phyloP scores from a whole-genome alignment of 306 rosid genomes.

The Lathyrus aphaca region DNA sequence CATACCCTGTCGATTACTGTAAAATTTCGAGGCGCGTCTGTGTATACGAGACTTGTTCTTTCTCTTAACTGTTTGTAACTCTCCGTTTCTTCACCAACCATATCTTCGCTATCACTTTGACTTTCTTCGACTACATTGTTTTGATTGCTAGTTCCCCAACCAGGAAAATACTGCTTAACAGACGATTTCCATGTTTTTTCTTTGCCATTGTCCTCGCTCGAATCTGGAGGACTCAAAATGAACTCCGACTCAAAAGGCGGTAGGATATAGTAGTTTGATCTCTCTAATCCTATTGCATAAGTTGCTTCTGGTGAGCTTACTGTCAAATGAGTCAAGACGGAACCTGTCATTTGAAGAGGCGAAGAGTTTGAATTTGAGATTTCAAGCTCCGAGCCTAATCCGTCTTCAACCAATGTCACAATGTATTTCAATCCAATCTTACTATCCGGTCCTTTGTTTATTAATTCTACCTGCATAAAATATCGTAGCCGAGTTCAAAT shows the following conservation, averaged over 20 bases:
- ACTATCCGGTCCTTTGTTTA: conserved; percentile 48
- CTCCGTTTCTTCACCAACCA: conserved; percentile 64
- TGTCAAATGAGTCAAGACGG: conserved; percentile 71
- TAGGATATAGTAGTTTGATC: conserved; percentile 56
- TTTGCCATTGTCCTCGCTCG: conserved; percentile 37
- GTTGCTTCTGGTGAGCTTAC: conserved; percentile 91
- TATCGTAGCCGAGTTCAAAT: neutral
- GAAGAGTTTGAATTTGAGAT: conserved; percentile 57
- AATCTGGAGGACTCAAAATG: conserved; percentile 58
- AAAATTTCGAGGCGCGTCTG: conserved; percentile 68
- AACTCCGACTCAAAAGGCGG: conserved; percentile 60
- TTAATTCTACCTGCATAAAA: conserved; percentile 68
- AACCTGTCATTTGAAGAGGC: conserved; percentile 63
- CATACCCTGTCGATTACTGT: conserved; percentile 83
- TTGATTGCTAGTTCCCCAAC: conserved; percentile 43
- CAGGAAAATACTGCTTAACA: conserved; percentile 40
- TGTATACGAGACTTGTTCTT: conserved; percentile 63
- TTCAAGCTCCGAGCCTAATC: conserved; percentile 58
- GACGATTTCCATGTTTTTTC: conserved; percentile 49
- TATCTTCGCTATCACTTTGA: conserved; percentile 44
- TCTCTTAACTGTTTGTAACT: conserved; percentile 63
- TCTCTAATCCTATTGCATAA: conserved; percentile 74
- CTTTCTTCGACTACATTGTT: conserved; percentile 18
- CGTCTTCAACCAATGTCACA: conserved; percentile 63
- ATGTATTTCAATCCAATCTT: conserved; percentile 61